Evolutionary conservation across 1,284 basidiomycete species (phyloP).

Genomic region (Apiotrichum mycotoxinovorans): DNA sequence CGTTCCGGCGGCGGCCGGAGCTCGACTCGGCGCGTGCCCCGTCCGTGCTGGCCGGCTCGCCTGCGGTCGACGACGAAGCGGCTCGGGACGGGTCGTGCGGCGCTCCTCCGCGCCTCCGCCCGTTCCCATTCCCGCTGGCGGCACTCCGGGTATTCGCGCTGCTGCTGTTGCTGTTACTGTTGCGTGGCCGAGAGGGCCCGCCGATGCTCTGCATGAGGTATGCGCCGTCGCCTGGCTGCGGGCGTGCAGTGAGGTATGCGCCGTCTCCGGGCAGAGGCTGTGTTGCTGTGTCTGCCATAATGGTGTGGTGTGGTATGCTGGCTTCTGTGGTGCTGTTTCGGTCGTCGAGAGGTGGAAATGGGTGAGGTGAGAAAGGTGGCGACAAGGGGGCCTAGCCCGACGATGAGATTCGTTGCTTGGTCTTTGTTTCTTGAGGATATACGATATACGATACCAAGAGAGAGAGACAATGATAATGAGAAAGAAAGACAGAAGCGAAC

Average conservation of each 20-base stretch:
- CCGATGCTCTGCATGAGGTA: conserved; percentile 9
- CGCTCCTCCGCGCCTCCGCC: not conserved
- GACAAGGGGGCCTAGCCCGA: no score
- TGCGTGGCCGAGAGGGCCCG: conserved; percentile 2
- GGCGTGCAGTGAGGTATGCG: conserved; percentile 19
- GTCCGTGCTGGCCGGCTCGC: not conserved
- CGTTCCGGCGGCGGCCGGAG: not conserved
- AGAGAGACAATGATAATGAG: no score
- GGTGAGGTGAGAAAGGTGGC: not conserved
- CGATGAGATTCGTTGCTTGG: no score
- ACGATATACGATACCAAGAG: no score
- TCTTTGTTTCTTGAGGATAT: no score
- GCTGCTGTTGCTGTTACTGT: not conserved
- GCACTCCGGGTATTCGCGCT: conserved; percentile 1
- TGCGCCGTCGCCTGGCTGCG: conserved; percentile 22
- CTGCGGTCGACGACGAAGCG: not conserved
- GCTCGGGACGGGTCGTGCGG: not conserved
- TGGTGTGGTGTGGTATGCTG: not conserved
- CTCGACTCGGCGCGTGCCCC: not conserved
- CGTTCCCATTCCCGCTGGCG: not conserved
- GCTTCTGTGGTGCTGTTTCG: not conserved
- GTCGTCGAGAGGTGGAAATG: not conserved
- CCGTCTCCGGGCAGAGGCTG: conserved; percentile 20
- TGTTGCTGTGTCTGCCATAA: conserved; percentile 1
- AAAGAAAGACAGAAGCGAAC: no score